Evolutionary conservation across 2,329 filamentous ascomycete genomes (phyloP).

Genomic region (Calonectria honghensis): DNA sequence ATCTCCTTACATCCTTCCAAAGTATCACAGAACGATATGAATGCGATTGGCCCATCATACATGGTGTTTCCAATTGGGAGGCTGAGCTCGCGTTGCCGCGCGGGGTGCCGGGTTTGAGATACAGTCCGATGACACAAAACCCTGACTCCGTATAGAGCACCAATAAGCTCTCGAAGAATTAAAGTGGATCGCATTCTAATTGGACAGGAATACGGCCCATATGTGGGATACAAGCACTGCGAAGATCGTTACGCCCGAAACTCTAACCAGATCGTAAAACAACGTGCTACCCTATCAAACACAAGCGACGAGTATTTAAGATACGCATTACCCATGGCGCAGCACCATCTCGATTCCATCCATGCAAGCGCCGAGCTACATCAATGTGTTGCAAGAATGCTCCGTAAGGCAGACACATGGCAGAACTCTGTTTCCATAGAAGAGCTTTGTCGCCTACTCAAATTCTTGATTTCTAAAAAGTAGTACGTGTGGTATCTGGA

Average conservation of each 20-base stretch:
- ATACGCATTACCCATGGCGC: neutral
- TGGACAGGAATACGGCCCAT: neutral
- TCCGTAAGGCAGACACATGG: neutral
- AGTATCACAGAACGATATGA: neutral
- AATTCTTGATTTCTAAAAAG: neutral
- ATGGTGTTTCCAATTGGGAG: neutral
- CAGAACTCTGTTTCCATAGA: neutral
- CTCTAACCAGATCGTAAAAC: neutral
- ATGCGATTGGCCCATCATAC: neutral
- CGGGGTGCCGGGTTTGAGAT: neutral
- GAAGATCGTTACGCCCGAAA: neutral
- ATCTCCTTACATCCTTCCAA: neutral
- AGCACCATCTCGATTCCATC: neutral
- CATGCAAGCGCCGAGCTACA: neutral
- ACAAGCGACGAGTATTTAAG: neutral
- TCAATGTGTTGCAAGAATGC: neutral
- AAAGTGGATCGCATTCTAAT: neutral
- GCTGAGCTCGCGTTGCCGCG: neutral
- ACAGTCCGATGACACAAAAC: neutral
- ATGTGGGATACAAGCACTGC: neutral
- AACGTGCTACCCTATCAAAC: neutral
- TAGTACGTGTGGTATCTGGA: neutral
- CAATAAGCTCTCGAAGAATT: neutral
- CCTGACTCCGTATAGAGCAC: neutral
- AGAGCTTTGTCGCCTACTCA: neutral